phyloP scores from a whole-genome alignment of 495 filamentous ascomycete species.

The Aspergillus carlsbadensis region DNA sequence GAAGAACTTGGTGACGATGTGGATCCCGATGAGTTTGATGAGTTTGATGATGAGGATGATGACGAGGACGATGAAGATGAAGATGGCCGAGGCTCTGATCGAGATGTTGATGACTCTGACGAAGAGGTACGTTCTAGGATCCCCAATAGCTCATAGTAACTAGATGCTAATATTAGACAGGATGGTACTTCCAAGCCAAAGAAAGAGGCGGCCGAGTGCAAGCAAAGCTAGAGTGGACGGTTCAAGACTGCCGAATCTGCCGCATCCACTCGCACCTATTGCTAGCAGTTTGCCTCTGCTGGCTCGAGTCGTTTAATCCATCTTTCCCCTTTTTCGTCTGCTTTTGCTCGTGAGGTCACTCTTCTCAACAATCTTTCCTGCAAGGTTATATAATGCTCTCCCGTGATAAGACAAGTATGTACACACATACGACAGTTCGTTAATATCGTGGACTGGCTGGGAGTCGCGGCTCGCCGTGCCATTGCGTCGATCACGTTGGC shows the following conservation, averaged over 20 bases:
- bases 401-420: constrained; percentile 30
- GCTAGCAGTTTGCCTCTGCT: neutral
- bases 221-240: constrained; percentile 74
- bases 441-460: neutral
- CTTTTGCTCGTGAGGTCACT: constrained; percentile 23
- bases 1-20: constrained; percentile 90
- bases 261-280: neutral
- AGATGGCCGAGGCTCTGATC: constrained; percentile 51
- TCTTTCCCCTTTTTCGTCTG: constrained; percentile 4
- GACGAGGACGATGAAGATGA: constrained; percentile 88
- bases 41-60: constrained; percentile 93
- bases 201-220: constrained; percentile 99
- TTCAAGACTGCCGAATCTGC: neutral
- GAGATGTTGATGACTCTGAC: constrained; percentile 71
- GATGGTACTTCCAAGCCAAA: constrained; percentile 95
- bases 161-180: constrained; percentile 50
- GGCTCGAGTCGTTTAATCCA: neutral
- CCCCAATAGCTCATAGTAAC: neutral
- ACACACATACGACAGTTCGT: constrained; percentile 14
- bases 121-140: constrained; percentile 73
- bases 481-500: neutral
- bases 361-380: constrained; percentile 27
- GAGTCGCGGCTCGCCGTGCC: neutral
- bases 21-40: constrained; percentile 84
- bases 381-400: constrained; percentile 23